Evolutionary conservation across 2,329 filamentous ascomycete genomes (phyloP).

Genomic region (Ascochyta koolunga): DNA sequence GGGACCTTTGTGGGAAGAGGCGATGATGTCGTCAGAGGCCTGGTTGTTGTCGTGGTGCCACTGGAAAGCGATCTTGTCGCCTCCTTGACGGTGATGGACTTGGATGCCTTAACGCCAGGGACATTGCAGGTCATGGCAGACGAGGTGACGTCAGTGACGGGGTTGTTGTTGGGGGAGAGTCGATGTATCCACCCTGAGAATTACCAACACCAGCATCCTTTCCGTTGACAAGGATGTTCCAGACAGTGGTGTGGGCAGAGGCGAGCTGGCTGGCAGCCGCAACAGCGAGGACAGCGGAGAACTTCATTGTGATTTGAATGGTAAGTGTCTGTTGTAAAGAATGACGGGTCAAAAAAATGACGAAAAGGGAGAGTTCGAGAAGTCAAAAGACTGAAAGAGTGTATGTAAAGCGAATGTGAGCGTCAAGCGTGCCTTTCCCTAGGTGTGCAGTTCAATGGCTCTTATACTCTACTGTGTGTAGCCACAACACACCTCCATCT

Average conservation of each 20-base stretch:
- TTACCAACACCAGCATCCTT: constrained; percentile 42
- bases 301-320: constrained; percentile 38
- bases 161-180: constrained; percentile 51
- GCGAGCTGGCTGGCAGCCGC: constrained; percentile 35
- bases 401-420: constrained; percentile 31
- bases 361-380: constrained; percentile 20
- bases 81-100: constrained; percentile 55
- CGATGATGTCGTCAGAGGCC: constrained; percentile 59
- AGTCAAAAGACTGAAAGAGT: constrained; percentile 27
- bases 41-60: constrained; percentile 59
- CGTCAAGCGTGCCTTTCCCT: constrained; percentile 38
- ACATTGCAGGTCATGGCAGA: constrained; percentile 46
- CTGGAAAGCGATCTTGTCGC: constrained; percentile 55
- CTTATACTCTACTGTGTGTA: constrained; percentile 29
- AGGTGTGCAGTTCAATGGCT: constrained; percentile 10
- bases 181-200: constrained; percentile 54
- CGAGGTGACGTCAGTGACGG: constrained; percentile 44
- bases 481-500: constrained; percentile 20
- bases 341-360: constrained; percentile 15
- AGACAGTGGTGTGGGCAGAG: constrained; percentile 45
- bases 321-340: constrained; percentile 19
- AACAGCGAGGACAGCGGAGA: constrained; percentile 36
- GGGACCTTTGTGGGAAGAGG: constrained; percentile 58
- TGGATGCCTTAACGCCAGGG: constrained; percentile 40
- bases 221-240: constrained; percentile 51